Conservation (phyloP, 345 rosid genomes). For the Populus tremula region DNA sequence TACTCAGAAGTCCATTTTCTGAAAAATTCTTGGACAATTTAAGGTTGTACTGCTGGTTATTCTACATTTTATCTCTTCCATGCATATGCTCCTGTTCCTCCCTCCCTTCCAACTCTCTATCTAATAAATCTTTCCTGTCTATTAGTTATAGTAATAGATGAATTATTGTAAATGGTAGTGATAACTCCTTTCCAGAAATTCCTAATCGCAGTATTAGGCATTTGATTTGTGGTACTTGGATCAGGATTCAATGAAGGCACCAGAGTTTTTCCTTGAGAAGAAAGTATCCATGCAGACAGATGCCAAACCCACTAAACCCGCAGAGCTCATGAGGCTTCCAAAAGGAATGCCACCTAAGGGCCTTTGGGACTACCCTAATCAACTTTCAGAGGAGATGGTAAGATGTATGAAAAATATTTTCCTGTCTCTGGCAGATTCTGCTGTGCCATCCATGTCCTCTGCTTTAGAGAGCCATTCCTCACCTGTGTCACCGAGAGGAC, state of each 20-base stretch:
- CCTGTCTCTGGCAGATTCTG: constrained; percentile 20
- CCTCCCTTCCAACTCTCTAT: too few species aligned
- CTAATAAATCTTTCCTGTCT: too few species aligned
- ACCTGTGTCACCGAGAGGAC: constrained; percentile 22
- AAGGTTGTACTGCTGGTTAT: too few species aligned
- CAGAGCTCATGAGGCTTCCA: constrained; percentile 41
- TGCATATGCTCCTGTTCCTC: too few species aligned
- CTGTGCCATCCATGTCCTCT: constrained; percentile 18
- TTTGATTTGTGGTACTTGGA: constrained; percentile 23
- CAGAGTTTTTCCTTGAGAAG: constrained; percentile 26
- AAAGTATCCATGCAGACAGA: constrained; percentile 24
- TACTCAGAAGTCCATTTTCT: too few species aligned
- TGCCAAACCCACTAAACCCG: constrained; percentile 23
- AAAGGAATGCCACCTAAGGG: constrained; percentile 47
- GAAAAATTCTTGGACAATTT: too few species aligned
- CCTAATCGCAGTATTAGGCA: not conserved
- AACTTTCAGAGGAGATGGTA: constrained; percentile 33
- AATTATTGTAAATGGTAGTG: not conserved
- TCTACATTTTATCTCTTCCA: too few species aligned
- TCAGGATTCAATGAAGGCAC: constrained; percentile 41
- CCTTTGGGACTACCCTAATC: constrained; percentile 23
- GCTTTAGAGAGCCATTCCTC: constrained; percentile 52
- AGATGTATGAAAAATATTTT: constrained; percentile 28
- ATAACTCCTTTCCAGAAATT: not conserved
- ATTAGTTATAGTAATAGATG: too few species aligned